Conservation (phyloP, 2,329 filamentous ascomycete genomes). For the Beauveria brongniartii region DNA sequence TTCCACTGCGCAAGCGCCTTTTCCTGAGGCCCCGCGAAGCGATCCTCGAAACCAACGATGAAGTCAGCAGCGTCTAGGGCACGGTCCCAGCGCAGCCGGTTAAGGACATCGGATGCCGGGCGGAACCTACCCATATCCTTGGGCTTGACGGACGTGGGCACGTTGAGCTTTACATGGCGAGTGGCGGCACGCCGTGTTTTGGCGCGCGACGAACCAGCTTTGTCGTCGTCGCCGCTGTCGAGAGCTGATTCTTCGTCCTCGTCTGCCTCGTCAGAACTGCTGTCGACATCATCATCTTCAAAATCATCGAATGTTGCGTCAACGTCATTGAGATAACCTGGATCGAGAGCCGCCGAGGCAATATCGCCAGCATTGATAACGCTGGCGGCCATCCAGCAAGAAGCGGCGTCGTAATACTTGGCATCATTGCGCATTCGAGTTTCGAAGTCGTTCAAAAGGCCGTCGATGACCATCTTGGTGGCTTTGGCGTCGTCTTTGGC, state of each 20-base stretch:
- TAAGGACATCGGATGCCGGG: conserved; percentile 49
- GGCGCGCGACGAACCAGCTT: conserved; percentile 12
- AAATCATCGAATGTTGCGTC: conserved; percentile 31
- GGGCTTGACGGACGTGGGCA: conserved; percentile 18
- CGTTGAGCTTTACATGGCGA: background rate
- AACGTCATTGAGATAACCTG: conserved; percentile 38
- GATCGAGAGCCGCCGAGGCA: conserved; percentile 36
- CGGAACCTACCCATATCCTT: conserved; percentile 40
- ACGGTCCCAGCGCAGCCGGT: conserved; percentile 52
- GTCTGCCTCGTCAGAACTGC: conserved; percentile 8
- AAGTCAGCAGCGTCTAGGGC: conserved; percentile 43
- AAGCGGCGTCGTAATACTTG: conserved; percentile 40
- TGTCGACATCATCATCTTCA: conserved; percentile 20
- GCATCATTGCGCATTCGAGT: conserved; percentile 35
- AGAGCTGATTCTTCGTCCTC: background rate
- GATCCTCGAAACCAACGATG: conserved; percentile 53
- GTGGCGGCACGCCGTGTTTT: conserved; percentile 10
- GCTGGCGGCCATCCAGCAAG: conserved; percentile 39
- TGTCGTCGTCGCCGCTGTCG: background rate
- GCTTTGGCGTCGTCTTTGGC: conserved; percentile 33
- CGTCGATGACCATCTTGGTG: conserved; percentile 35
- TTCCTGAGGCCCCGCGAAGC: conserved; percentile 48
- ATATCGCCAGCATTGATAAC: conserved; percentile 32
- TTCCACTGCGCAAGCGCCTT: conserved; percentile 49
- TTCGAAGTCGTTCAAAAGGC: conserved; percentile 40